These are phyloP conservation scores for Tolypocladium sp. DNA, from an alignment of 2,329 filamentous ascomycete genomes.

Conservation along the genomic window DNA sequence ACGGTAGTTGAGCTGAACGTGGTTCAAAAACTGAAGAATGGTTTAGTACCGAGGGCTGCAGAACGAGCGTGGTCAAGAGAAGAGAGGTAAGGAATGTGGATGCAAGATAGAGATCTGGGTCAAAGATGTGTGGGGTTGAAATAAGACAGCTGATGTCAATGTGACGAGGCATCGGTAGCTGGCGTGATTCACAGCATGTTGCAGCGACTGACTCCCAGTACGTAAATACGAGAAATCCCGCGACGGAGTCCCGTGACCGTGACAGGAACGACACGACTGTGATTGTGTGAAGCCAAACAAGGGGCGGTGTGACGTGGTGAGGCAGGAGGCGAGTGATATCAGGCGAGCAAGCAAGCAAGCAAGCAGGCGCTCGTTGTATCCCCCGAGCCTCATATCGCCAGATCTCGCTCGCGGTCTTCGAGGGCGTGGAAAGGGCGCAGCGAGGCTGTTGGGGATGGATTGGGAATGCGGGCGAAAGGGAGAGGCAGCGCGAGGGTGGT, in stretches of 20 bases:
- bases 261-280: background rate
- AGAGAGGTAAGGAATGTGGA: background rate
- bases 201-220: background rate
- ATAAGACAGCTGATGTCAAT: background rate
- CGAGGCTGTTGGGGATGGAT: too few species aligned
- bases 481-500: background rate
- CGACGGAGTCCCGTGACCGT: background rate
- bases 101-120: background rate
- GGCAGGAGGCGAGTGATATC: background rate
- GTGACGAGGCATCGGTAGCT: background rate
- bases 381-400: background rate
- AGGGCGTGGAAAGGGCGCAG: background rate
- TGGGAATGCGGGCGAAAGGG: background rate
- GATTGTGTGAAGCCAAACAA: background rate
- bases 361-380: background rate
- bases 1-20: slow-evolving; percentile 11
- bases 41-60: slow-evolving; percentile 9
- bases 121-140: background rate
- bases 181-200: background rate
- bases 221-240: background rate
- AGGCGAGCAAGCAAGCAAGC: background rate
- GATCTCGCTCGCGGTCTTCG: background rate
- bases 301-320: background rate
- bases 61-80: background rate
- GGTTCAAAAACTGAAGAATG: slow-evolving; percentile 7